Conservation (phyloP, 2,329 filamentous ascomycete genomes). For the Dryadomyces sulphureus region DNA sequence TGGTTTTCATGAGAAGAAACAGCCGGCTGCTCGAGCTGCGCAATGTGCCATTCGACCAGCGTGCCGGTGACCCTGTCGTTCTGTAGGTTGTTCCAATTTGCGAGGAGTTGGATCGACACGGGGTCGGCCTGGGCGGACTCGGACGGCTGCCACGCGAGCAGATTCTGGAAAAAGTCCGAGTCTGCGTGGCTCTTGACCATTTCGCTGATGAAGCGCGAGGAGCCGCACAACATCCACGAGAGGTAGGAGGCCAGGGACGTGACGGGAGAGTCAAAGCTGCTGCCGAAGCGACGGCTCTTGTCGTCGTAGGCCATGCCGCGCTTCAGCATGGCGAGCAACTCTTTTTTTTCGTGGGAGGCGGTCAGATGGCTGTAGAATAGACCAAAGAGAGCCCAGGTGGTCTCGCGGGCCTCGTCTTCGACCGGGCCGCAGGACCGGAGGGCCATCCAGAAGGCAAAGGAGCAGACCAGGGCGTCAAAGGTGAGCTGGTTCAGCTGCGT, state of each 20-base stretch:
- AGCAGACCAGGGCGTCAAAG: slow-evolving; percentile 18
- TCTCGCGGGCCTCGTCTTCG: slow-evolving; percentile 14
- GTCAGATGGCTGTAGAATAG: slow-evolving; percentile 12
- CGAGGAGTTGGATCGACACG: background rate
- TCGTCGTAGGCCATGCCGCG: background rate
- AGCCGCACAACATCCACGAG: slow-evolving; percentile 10
- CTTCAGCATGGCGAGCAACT: background rate
- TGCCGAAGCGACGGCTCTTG: background rate
- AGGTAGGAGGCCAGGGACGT: slow-evolving; percentile 3
- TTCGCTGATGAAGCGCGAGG: slow-evolving; percentile 8
- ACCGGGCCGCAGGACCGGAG: slow-evolving; percentile 12
- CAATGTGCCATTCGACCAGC: slow-evolving; percentile 3
- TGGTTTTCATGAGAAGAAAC: too few relatives aligned
- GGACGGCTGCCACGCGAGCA: slow-evolving; percentile 5
- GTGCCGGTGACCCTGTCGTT: slow-evolving; percentile 1
- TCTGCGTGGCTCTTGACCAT: slow-evolving; percentile 6
- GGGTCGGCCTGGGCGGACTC: background rate
- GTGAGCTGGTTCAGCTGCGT: slow-evolving; percentile 13
- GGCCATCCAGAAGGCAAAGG: slow-evolving; percentile 16
- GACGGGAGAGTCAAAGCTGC: background rate
- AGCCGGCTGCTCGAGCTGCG: slow-evolving; percentile 3
- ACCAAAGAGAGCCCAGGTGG: slow-evolving; percentile 15
- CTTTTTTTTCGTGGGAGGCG: background rate
- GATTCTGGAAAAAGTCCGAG: slow-evolving; percentile 2
- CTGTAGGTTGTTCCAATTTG: slow-evolving; percentile 1